phyloP scores from a whole-genome alignment of 208 protist genomes.

The Crithidia bombi region DNA sequence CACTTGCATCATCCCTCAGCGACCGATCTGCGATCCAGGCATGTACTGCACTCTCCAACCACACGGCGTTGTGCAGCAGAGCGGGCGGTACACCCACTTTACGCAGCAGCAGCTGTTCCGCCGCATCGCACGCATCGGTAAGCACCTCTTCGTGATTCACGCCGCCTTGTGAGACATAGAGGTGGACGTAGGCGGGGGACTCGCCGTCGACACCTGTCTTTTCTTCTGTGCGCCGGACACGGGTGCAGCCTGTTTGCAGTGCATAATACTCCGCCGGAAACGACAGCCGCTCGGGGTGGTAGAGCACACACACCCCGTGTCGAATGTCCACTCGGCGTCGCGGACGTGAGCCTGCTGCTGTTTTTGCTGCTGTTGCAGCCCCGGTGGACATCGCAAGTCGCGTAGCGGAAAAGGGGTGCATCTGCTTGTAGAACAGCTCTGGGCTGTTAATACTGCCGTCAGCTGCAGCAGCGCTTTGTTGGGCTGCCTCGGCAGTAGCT shows the following conservation, averaged over 20 bases:
- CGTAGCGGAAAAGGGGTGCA: slow-evolving; percentile 23
- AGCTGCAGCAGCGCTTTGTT: background rate
- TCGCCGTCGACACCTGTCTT: background rate
- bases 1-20: background rate
- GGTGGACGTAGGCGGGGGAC: slow-evolving; percentile 9
- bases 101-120: slow-evolving; percentile 16
- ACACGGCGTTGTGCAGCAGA: slow-evolving; percentile 28
- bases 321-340: slow-evolving; percentile 25
- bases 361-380: background rate
- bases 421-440: slow-evolving; percentile 15
- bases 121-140: slow-evolving; percentile 2
- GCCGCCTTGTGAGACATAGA: slow-evolving; percentile 33
- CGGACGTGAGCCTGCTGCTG: background rate
- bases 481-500: background rate
- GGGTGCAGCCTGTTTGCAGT: slow-evolving; percentile 23
- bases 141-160: slow-evolving; percentile 18
- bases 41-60: slow-evolving; percentile 19
- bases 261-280: slow-evolving; percentile 35
- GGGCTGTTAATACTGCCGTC: background rate
- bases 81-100: slow-evolving; percentile 15
- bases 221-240: slow-evolving; percentile 13
- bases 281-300: slow-evolving; percentile 22
- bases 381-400: slow-evolving; percentile 1
- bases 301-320: slow-evolving; percentile 29
- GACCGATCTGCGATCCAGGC: slow-evolving; percentile 11